A percentile compares a stretch with the other conserved stretches of the same genome.
Conservation (phyloP, 768 basidiomycete genomes). For the Porphyrellus cyaneotinctus region DNA sequence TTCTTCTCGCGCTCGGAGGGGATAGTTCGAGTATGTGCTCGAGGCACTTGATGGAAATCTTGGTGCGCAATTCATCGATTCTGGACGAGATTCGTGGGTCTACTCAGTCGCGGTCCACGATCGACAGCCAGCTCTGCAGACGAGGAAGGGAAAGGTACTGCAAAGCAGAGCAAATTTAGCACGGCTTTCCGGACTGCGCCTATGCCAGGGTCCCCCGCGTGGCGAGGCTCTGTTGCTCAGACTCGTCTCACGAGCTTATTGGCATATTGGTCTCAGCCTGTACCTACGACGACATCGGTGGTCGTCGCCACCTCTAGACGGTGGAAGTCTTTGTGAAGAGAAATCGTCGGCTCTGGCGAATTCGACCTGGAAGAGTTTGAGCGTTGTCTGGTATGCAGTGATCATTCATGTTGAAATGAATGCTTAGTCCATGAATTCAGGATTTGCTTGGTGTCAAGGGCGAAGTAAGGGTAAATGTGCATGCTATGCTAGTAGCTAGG, state of each 20-base stretch:
- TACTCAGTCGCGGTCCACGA: constrained; percentile 46
- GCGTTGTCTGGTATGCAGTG: constrained; percentile 57
- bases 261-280: constrained; percentile 56
- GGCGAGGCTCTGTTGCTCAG: constrained; percentile 53
- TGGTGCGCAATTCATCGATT: constrained; percentile 39
- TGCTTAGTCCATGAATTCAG: constrained; percentile 36
- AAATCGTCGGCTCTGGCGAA: constrained; percentile 31
- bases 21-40: constrained; percentile 62
- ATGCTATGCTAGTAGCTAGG: constrained; percentile 53
- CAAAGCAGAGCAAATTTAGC: constrained; percentile 42
- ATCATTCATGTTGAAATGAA: not conserved
- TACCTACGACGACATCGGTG: constrained; percentile 36
- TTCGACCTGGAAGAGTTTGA: constrained; percentile 52
- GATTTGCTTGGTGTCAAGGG: constrained; percentile 73
- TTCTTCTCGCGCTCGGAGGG: constrained; percentile 62
- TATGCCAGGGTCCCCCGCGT: constrained; percentile 39
- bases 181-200: constrained; percentile 16
- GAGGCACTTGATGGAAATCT: constrained; percentile 55
- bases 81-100: constrained; percentile 32
- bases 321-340: constrained; percentile 27
- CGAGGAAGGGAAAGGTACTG: constrained; percentile 56
- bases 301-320: constrained; percentile 31
- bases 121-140: constrained; percentile 42
- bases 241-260: constrained; percentile 62
- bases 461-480: constrained; percentile 61